phyloP scores from a whole-genome alignment of 2,329 filamentous ascomycete genomes.

The Botrytis cinerea region DNA sequence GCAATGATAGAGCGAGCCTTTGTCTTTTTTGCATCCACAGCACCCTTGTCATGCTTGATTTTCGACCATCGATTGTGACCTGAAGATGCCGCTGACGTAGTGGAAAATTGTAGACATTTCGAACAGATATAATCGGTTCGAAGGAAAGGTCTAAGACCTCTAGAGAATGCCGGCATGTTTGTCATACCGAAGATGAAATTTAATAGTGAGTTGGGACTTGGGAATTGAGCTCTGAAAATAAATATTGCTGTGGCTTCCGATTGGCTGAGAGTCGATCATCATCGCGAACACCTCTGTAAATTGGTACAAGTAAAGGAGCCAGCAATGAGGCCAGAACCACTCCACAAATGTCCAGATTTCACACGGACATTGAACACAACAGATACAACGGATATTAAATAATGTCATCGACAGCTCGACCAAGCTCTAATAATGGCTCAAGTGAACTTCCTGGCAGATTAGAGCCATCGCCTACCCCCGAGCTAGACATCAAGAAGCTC shows the following conservation, averaged over 20 bases:
- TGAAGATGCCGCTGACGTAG: conserved; percentile 50
- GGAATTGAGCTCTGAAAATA: conserved; percentile 15
- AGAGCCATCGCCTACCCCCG: conserved; percentile 57
- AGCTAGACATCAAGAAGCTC: conserved; percentile 88
- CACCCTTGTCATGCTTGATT: conserved; percentile 92
- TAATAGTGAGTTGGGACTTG: background rate
- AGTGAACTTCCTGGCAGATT: conserved; percentile 41
- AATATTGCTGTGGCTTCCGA: conserved; percentile 23
- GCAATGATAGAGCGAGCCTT: conserved; percentile 67
- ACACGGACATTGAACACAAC: conserved; percentile 15
- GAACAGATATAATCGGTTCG: conserved; percentile 31
- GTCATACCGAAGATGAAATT: conserved; percentile 6
- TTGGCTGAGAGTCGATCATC: conserved; percentile 19
- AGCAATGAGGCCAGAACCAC: conserved; percentile 22
- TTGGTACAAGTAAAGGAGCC: conserved; percentile 18
- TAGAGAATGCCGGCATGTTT: conserved; percentile 38
- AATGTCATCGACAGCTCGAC: conserved; percentile 40
- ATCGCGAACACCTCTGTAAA: conserved; percentile 19
- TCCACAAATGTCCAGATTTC: conserved; percentile 12
- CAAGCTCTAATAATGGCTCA: conserved; percentile 41
- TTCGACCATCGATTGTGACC: conserved; percentile 96
- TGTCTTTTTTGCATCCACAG: conserved; percentile 78
- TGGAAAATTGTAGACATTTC: conserved; percentile 46
- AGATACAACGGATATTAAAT: conserved; percentile 28
- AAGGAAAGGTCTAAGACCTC: conserved; percentile 32